These are phyloP conservation scores for Solanum stenotomum DNA, from an alignment of 257 asterid species.

Conservation along the genomic window DNA sequence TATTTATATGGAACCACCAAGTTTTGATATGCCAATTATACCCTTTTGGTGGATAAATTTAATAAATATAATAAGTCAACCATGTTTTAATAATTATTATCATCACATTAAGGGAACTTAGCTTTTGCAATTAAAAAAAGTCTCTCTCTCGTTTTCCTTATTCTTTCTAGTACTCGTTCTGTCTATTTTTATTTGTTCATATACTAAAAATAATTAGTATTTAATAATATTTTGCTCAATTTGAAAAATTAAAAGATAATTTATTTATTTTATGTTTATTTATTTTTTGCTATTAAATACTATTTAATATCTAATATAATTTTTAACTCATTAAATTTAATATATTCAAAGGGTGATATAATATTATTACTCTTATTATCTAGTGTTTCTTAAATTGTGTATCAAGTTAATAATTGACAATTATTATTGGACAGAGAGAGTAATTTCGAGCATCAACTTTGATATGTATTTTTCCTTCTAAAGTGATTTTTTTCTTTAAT, in stretches of 20 bases:
- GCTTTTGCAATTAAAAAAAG: neutral
- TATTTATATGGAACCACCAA: neutral
- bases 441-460: neutral
- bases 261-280: no score
- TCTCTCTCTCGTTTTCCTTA: neutral
- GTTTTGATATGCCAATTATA: neutral
- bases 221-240: accelerated
- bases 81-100: neutral
- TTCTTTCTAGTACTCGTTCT: accelerated
- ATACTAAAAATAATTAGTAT: accelerated
- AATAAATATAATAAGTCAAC: neutral
- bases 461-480: no score
- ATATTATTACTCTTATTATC: no score
- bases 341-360: no score
- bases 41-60: neutral
- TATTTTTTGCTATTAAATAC: no score
- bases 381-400: no score
- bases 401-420: no score
- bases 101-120: neutral
- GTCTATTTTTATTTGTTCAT: neutral
- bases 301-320: no score
- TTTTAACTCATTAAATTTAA: accelerated
- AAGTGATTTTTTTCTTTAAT: neutral
- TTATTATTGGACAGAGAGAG: no score
- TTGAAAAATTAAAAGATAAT: no score